Conservation (phyloP, 177 flowering plant species). For the Vitis hybrid region DNA sequence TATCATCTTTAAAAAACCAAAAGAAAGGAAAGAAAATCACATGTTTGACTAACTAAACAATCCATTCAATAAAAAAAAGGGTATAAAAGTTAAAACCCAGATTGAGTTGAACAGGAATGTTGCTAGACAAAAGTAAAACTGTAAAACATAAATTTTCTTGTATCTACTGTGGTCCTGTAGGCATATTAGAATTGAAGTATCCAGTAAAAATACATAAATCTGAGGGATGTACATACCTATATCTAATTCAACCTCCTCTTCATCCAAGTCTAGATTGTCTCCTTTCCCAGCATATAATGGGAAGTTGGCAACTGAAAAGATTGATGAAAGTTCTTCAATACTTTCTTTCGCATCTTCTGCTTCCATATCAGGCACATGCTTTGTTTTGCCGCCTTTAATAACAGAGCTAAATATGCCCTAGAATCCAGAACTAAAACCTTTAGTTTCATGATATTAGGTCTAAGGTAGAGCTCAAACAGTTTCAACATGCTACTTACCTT, state of each 20-base stretch:
- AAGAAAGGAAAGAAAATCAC: slow-evolving; percentile 2
- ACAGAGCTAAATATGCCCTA: slow-evolving; percentile 78
- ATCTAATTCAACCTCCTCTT: slow-evolving; percentile 50
- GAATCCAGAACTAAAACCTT: slow-evolving; percentile 1
- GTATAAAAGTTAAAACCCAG: background rate
- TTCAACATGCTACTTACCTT: slow-evolving; percentile 44
- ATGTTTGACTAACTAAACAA: background rate
- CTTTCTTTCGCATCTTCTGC: slow-evolving; percentile 44
- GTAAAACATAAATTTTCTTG: background rate
- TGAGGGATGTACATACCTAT: slow-evolving; percentile 51
- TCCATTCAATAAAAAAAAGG: background rate
- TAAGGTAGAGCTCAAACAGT: slow-evolving; percentile 1
- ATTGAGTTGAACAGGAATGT: background rate
- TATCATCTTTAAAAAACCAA: slow-evolving; percentile 56
- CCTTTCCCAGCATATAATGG: slow-evolving; percentile 30
- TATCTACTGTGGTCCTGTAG: too few species aligned
- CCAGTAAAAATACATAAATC: too few species aligned
- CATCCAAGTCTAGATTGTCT: slow-evolving; percentile 27
- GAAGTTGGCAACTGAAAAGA: slow-evolving; percentile 66
- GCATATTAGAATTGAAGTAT: too few species aligned
- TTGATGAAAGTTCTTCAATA: slow-evolving; percentile 53
- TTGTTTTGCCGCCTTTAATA: slow-evolving; percentile 56
- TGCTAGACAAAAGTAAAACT: background rate
- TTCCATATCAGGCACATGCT: slow-evolving; percentile 40
- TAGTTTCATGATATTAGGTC: background rate